Evolutionary conservation across 371 early-diverging fungal species (phyloP).

Genomic region (Syncephalastrum contaminatum): DNA sequence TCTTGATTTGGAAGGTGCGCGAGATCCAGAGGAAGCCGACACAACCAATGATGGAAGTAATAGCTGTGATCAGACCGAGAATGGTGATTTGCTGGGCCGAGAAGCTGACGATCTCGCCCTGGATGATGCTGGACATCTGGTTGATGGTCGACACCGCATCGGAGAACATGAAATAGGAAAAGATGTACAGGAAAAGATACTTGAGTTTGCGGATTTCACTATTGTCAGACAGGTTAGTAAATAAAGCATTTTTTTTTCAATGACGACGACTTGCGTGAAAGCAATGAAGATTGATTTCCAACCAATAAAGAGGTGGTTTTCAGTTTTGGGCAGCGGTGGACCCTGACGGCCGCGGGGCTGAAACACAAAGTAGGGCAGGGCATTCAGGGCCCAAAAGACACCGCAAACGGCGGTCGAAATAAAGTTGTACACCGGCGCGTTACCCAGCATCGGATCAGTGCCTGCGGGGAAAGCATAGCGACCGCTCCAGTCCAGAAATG

Average conservation of each 20-base stretch:
- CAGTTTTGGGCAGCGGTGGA: slow-evolving; percentile 27
- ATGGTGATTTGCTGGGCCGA: slow-evolving; percentile 39
- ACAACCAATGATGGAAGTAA: slow-evolving; percentile 50
- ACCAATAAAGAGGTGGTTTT: slow-evolving; percentile 42
- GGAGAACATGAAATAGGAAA: slow-evolving; percentile 60
- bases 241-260: too few relatives aligned
- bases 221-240: neutral
- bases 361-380: slow-evolving; percentile 46
- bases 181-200: slow-evolving; percentile 51
- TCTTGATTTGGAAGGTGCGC: slow-evolving; percentile 30
- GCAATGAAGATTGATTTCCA: slow-evolving; percentile 45
- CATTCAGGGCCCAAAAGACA: slow-evolving; percentile 42
- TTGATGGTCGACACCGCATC: slow-evolving; percentile 58
- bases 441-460: slow-evolving; percentile 30
- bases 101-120: slow-evolving; percentile 41
- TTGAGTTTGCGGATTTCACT: slow-evolving; percentile 48
- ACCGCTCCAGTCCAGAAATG: slow-evolving; percentile 28
- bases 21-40: slow-evolving; percentile 42
- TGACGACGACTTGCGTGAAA: slow-evolving; percentile 15
- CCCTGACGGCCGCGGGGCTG: slow-evolving; percentile 40
- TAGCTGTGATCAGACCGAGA: slow-evolving; percentile 39
- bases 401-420: slow-evolving; percentile 47
- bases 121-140: slow-evolving; percentile 42
- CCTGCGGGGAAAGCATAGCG: slow-evolving; percentile 24
- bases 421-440: slow-evolving; percentile 42